A percentile compares a stretch with the other conserved stretches of the same genome.
Evolutionary conservation across 2,329 filamentous ascomycete genomes (phyloP).

Genomic region (Colletotrichum plurivorum): DNA sequence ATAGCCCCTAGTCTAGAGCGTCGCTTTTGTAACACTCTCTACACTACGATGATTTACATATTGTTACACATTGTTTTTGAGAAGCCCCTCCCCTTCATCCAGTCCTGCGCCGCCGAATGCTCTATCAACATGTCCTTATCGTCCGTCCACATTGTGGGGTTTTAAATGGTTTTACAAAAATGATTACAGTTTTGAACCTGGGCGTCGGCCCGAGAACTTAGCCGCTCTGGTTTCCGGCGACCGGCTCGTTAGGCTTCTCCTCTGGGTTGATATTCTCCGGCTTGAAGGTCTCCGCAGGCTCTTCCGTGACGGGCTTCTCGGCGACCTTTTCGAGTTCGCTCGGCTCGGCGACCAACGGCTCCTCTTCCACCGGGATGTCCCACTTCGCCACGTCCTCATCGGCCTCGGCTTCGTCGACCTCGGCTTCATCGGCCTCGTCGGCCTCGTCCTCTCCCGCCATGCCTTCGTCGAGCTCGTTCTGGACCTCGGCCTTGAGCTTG

Average conservation of each 20-base stretch:
- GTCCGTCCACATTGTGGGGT: neutral
- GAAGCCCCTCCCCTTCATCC: neutral
- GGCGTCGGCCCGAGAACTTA: neutral
- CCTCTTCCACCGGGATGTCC: constrained; percentile 52
- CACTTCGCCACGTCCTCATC: constrained; percentile 48
- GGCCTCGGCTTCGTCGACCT: neutral
- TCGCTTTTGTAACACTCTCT: neutral
- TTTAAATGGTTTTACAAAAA: constrained; percentile 11
- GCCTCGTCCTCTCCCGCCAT: constrained; percentile 23
- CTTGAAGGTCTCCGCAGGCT: neutral
- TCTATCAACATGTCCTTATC: neutral
- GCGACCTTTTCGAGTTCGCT: constrained; percentile 19
- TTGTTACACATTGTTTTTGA: neutral
- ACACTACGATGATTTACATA: constrained; percentile 5
- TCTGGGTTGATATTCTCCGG: neutral
- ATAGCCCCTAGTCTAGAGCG: neutral
- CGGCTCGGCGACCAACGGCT: constrained; percentile 48
- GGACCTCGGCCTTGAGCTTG: neutral
- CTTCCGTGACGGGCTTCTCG: constrained; percentile 2
- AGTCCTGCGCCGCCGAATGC: constrained; percentile 4
- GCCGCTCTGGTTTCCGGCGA: neutral
- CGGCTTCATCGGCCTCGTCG: constrained; percentile 3
- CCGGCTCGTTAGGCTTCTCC: neutral
- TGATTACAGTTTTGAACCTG: constrained; percentile 4
- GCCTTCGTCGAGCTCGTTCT: constrained; percentile 51